Percentiles rank a stretch among this genome's conserved stretches.
These are phyloP conservation scores for Penicilliopsis zonata DNA, from an alignment of 495 filamentous ascomycete species.

Conservation along the genomic window DNA sequence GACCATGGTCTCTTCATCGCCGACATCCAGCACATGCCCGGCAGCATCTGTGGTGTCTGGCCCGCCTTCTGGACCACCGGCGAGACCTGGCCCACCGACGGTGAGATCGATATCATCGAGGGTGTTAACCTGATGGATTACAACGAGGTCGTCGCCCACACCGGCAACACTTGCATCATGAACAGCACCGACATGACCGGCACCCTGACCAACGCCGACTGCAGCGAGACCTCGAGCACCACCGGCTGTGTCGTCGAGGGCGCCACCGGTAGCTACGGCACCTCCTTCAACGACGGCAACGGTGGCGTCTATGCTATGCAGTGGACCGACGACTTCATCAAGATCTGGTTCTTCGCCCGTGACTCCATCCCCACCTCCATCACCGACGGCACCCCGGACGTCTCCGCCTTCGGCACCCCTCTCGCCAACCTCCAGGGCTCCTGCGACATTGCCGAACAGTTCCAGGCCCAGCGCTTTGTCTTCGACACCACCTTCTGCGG, in stretches of 20 bases:
- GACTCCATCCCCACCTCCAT: constrained; percentile 46
- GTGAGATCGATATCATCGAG: constrained; percentile 91
- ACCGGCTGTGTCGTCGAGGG: constrained; percentile 37
- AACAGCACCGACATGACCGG: constrained; percentile 37
- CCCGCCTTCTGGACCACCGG: constrained; percentile 70
- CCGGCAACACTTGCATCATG: constrained; percentile 49
- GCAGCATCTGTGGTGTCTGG: constrained; percentile 57
- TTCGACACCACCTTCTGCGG: constrained; percentile 85
- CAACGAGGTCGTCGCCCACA: constrained; percentile 70
- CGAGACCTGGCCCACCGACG: constrained; percentile 61
- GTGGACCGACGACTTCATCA: constrained; percentile 55
- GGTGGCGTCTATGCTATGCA: constrained; percentile 75
- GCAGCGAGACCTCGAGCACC: constrained; percentile 39
- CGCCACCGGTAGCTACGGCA: constrained; percentile 47
- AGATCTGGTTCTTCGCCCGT: constrained; percentile 71
- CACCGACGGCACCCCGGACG: constrained; percentile 43
- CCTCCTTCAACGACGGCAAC: constrained; percentile 56
- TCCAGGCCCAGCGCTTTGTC: constrained; percentile 62
- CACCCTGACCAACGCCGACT: constrained; percentile 36
- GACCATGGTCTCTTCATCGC: constrained; percentile 59
- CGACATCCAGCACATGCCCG: constrained; percentile 69
- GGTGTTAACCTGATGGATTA: constrained; percentile 57
- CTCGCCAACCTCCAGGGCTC: constrained; percentile 46
- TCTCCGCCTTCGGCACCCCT: constrained; percentile 53
- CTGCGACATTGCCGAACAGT: constrained; percentile 56